Conservation (phyloP, 2,329 filamentous ascomycete species). For the Botrytis medusae region DNA sequence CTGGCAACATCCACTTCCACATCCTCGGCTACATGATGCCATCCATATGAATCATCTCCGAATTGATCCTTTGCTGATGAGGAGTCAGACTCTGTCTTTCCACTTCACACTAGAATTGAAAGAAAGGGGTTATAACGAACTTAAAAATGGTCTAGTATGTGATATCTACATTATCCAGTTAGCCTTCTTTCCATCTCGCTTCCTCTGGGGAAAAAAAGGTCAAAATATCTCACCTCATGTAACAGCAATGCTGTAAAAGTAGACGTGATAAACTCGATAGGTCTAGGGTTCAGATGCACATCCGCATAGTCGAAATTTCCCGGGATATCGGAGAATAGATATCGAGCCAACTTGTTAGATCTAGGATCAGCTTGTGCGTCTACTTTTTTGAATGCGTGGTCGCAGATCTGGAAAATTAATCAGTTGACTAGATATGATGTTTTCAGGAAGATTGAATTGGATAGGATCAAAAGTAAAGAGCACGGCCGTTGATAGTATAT, state of each 20-base stretch:
- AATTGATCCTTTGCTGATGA: neutral
- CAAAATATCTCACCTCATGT: neutral
- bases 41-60: neutral
- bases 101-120: too few species aligned
- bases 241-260: neutral
- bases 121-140: neutral
- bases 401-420: neutral
- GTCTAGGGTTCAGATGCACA: neutral
- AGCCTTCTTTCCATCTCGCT: neutral
- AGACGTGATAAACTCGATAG: neutral
- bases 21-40: neutral
- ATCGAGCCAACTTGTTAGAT: neutral
- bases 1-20: neutral
- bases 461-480: neutral
- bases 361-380: neutral
- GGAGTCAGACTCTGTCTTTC: neutral
- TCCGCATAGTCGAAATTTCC: neutral
- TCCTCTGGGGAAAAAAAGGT: neutral
- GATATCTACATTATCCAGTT: neutral
- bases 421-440: neutral
- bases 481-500: rapidly evolving
- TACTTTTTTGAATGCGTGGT: neutral
- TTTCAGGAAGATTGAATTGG: neutral
- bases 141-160: neutral
- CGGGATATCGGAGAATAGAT: neutral